Base-by-base conservation (phyloP, 139 green algal species). In the Chlamydomonas asymmetrica region DNA sequence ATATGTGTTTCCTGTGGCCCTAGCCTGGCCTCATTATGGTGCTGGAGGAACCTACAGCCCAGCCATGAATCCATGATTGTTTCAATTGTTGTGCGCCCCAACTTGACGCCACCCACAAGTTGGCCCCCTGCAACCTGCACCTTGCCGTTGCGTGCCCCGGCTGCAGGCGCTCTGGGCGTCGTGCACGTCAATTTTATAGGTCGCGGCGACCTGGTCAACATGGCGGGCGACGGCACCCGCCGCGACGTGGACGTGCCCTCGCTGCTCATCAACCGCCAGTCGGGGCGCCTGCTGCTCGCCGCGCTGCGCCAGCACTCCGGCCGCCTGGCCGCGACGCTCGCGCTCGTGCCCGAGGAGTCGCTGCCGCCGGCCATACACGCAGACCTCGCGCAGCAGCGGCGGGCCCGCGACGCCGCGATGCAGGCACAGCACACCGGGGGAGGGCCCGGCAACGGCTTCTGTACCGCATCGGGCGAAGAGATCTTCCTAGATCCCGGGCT, bases 141-240 rank as follows among this genome's bases (percentile, higher is more conserved):
- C 50, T 60, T 25, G 22, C 50, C 50, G 22, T 25, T 25, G 22
- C 50, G 23, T 60, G 25, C 50, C 25, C 50, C n/a, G 39, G 34
- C 20, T 6, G 83, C 73, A 29, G 88, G 87, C 0, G 86, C 84
- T 3, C 56, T 80, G 4, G 80, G 66, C 0, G 63, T 81, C 37
- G 32, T 92, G 7, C 83, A 91, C 54, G n/a, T 90, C 13, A 92
- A 88, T 64, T 35, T 50, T n/a, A 6, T 60, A 57, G 57, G 38
- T 7, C 50, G 43, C 5, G 52, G 65, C 16, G 74, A 77, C 49
- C 54, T 83, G 34, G 5, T 85, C 10, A 38, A 37, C 2, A 88
- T 88, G 83, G 66, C 54, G 4, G 60, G 29, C 9, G 83, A 85
- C 59, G 73, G 59, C 2, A 78, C n/a, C 0, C 69, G 70, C 0